These are phyloP conservation scores for Iris macrosiphon DNA, from an alignment of 106 monocot species.

Conservation along the genomic window DNA sequence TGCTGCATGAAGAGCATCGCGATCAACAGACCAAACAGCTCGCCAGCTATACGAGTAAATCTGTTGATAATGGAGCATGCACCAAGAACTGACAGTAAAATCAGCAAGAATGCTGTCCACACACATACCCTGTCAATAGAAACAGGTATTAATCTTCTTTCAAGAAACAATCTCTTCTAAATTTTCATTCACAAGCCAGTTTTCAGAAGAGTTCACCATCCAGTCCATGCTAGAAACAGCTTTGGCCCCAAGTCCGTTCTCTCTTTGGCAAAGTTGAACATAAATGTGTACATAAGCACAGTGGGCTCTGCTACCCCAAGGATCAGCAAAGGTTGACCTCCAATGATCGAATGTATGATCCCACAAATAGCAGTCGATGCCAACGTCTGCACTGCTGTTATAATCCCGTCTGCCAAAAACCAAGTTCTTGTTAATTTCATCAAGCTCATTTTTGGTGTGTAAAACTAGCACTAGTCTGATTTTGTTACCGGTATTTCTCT, in stretches of 20 bases:
- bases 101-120: constrained; percentile 45
- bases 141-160: not conserved
- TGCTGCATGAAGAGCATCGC: constrained; percentile 70
- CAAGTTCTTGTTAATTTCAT: not conserved
- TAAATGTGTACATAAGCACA: constrained; percentile 20
- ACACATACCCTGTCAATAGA: constrained; percentile 40
- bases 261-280: constrained; percentile 16
- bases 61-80: constrained; percentile 61
- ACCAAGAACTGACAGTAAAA: constrained; percentile 40
- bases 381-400: constrained; percentile 71
- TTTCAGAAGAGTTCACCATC: constrained; percentile 32
- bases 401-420: constrained; percentile 34
- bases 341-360: constrained; percentile 57
- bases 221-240: constrained; percentile 34
- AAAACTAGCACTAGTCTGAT: no score
- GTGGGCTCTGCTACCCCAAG: constrained; percentile 75
- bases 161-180: not conserved
- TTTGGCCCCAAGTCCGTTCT: constrained; percentile 23
- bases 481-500: constrained; percentile 69
- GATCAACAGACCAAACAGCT: constrained; percentile 49
- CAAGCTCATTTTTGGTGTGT: not conserved
- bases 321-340: constrained; percentile 66
- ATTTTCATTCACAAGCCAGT: no score
- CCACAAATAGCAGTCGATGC: constrained; percentile 69
- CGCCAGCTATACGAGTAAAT: constrained; percentile 53